A percentile compares a stretch with the other conserved stretches of the same genome.
These are phyloP conservation scores for Lagenaria siceraria DNA, from an alignment of 306 rosid genomes.

Conservation along the genomic window DNA sequence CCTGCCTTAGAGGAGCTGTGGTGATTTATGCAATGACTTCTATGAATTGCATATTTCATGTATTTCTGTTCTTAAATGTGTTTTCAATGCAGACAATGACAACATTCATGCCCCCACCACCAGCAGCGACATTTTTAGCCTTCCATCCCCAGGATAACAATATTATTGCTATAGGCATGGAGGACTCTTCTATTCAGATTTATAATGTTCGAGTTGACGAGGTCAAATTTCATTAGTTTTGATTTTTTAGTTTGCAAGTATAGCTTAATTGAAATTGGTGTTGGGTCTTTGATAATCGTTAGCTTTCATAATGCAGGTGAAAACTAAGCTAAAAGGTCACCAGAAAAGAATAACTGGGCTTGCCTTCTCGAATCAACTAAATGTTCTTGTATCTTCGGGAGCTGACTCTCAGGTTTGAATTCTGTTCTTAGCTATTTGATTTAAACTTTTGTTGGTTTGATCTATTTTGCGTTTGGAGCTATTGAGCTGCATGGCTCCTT, in stretches of 20 bases:
- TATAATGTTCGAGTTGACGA: conserved; percentile 93
- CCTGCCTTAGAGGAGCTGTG: not conserved
- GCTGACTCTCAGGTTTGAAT: conserved; percentile 94
- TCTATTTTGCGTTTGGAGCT: not conserved
- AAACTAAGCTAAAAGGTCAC: conserved; percentile 91
- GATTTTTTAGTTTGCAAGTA: not conserved
- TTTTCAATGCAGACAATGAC: conserved; percentile 81
- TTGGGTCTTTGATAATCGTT: not conserved
- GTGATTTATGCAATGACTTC: not conserved
- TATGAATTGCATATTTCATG: not conserved
- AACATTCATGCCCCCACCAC: conserved; percentile 98
- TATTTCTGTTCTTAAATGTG: conserved; percentile 13
- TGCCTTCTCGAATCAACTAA: conserved; percentile 74
- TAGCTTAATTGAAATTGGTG: not conserved
- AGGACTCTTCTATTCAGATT: conserved; percentile 89
- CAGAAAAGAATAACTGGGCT: conserved; percentile 99
- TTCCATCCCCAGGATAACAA: conserved; percentile 99
- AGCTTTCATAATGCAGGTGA: conserved; percentile 43
- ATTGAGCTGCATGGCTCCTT: not conserved
- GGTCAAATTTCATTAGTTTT: conserved; percentile 27
- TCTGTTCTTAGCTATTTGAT: not conserved
- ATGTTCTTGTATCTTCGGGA: conserved; percentile 96
- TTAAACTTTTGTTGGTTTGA: not conserved
- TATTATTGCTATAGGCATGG: conserved; percentile 99
- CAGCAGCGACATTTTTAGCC: conserved; percentile 96